Conservation (phyloP, 148 eudicot species). For the Beta vulgaris region DNA sequence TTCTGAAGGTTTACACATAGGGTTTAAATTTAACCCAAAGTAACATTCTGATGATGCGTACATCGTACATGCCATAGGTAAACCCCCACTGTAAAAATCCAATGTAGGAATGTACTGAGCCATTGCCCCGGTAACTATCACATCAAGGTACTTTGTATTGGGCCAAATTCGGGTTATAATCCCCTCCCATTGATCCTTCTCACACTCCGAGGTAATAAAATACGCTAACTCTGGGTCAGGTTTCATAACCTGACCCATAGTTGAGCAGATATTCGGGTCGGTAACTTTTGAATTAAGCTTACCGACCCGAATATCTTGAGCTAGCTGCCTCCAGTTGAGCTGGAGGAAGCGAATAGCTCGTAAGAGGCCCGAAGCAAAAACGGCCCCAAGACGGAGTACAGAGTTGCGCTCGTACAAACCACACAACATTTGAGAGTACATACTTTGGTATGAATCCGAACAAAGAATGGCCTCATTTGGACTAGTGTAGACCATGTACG, state of each 20-base stretch:
- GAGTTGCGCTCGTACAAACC: conserved; percentile 60
- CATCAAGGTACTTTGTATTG: conserved; percentile 72
- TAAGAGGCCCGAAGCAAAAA: conserved; percentile 81
- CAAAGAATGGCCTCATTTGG: conserved; percentile 83
- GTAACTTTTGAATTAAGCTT: conserved; percentile 40
- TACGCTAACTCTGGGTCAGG: conserved; percentile 60
- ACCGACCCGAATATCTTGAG: conserved; percentile 58
- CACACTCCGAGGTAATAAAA: conserved; percentile 39
- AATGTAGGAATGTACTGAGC: conserved; percentile 81
- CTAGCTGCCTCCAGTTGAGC: conserved; percentile 55
- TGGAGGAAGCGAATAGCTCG: conserved; percentile 96
- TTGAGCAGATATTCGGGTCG: conserved; percentile 33
- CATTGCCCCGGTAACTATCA: conserved; percentile 89
- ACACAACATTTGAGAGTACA: conserved; percentile 86
- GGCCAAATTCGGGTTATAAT: conserved; percentile 80
- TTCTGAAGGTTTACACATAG: conserved; percentile 71
- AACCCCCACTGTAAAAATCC: conserved; percentile 70
- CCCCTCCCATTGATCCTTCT: conserved; percentile 63
- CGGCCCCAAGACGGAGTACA: conserved; percentile 80
- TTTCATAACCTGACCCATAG: conserved; percentile 38
- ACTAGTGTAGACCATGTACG: conserved; percentile 70
- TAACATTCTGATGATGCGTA: conserved; percentile 83
- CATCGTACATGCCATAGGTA: conserved; percentile 75
- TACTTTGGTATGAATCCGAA: conserved; percentile 77
- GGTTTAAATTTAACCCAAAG: conserved; percentile 76